A percentile compares a stretch with the other conserved stretches of the same genome.
Evolutionary conservation across 306 rosid species (phyloP).

Genomic region (Alnus glutinosa): DNA sequence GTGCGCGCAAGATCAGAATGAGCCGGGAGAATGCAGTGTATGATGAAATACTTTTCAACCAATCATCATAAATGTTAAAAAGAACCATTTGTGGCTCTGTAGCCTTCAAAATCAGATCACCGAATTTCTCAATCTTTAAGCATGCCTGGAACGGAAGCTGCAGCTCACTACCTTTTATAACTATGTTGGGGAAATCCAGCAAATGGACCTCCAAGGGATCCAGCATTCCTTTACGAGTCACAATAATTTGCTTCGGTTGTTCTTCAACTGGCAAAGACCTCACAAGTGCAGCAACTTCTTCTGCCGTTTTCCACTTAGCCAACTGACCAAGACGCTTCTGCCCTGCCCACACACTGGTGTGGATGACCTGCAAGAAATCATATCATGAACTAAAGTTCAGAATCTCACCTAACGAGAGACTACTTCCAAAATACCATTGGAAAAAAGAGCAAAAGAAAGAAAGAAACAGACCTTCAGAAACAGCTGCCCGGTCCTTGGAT

Average conservation of each 20-base stretch:
- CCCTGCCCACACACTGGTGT: conserved; percentile 99
- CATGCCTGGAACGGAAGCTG: conserved; percentile 99
- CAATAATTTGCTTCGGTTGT: conserved; percentile 97
- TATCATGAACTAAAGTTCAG: conserved; percentile 13
- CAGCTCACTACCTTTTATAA: conserved; percentile 98
- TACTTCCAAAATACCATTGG: neutral
- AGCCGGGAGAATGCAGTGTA: conserved; percentile 98
- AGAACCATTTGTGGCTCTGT: conserved; percentile 99
- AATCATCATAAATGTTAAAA: conserved; percentile 97
- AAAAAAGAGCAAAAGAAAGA: conserved; percentile 8
- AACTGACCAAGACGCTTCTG: conserved; percentile 99
- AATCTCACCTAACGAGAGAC: neutral
- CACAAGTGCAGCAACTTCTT: conserved; percentile 99
- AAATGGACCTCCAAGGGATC: conserved; percentile 97
- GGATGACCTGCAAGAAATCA: conserved; percentile 75
- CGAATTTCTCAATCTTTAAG: conserved; percentile 96
- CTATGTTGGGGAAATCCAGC: conserved; percentile 94
- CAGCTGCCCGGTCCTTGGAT: conserved; percentile 97
- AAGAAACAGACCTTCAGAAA: conserved; percentile 72
- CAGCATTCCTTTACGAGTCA: conserved; percentile 98
- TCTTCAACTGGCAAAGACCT: conserved; percentile 98
- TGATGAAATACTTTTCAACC: conserved; percentile 97
- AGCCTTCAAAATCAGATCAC: conserved; percentile 97
- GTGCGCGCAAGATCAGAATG: conserved; percentile 90
- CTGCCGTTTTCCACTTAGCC: conserved; percentile 99